Base-by-base conservation (phyloP, 164 flowering plant genomes). In the Warburgia ugandensis region DNA sequence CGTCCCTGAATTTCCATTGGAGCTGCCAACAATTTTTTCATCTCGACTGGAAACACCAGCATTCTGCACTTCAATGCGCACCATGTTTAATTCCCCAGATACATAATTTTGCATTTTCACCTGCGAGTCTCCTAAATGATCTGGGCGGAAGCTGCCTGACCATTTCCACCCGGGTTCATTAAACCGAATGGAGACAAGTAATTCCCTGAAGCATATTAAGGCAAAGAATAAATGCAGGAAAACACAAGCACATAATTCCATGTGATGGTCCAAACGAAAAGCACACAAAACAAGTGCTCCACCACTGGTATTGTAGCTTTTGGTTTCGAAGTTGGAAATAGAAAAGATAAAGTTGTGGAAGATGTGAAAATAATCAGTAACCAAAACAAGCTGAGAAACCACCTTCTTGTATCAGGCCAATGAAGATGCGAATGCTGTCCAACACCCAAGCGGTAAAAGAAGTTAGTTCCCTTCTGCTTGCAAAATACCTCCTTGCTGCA, bases 121-220 rank as follows among this genome's bases (percentile, higher is more conserved):
- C 70, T 77, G 99, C 33, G 91, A 78, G 65, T 92, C 99, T 64
- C 97, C 99, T 10, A 88, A 73, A 61, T 77, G 86, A 65, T 92
- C 89, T 33, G 99, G 95, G 55, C 66, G 67, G 71, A 92, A 92
- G 73, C 95, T 62, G 43, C 99, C 99, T n/a, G 99, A 92, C 99
- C 99, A 92, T 56, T 82, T 77, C 92, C 95, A 92, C 48, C 94
- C 97, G 51, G 95, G 91, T 71, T 79, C 95, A 60, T 73, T 64
- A 54, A 84, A 88, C 46, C 87, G 77, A 53, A 92, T 73, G 26
- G 91, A 86, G 65, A 92, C 77, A 48, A 88, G 71, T 40, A 88
- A 70, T 4, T 86, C 97, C 90, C 99, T 92, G 73, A 62, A 63
- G 13, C 20, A 69, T 30, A 16, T 40, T 20, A 41, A 55, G 48